Percentiles rank a stretch among this genome's conserved stretches.
phyloP scores from a whole-genome alignment of 1,139 yeast genomes.

The Magnusiomyces ingens region DNA sequence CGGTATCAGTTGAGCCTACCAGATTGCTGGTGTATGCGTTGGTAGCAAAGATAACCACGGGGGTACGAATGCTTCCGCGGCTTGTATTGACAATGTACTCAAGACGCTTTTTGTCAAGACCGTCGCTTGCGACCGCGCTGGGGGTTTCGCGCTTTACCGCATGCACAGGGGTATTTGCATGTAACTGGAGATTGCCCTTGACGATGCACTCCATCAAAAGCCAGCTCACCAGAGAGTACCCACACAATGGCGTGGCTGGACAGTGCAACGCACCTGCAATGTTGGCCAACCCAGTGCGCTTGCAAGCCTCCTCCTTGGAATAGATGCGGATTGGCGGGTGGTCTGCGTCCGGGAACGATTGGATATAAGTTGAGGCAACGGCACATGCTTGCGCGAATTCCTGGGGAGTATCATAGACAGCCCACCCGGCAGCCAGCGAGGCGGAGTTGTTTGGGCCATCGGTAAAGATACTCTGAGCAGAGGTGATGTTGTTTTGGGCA shows the following conservation, averaged over 20 bases:
- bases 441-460: constrained; percentile 13
- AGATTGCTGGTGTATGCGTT: constrained; percentile 38
- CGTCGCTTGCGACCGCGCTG: constrained; percentile 19
- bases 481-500: constrained; percentile 31
- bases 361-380: not conserved
- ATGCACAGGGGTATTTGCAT: constrained; percentile 36
- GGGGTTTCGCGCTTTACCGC: constrained; percentile 22
- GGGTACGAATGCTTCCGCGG: constrained; percentile 32
- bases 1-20: constrained; percentile 16
- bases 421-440: constrained; percentile 32
- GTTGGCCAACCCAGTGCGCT: constrained; percentile 18
- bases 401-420: constrained; percentile 21
- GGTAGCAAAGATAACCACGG: constrained; percentile 37
- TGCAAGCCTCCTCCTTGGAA: constrained; percentile 18
- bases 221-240: constrained; percentile 35
- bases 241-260: constrained; percentile 40
- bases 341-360: constrained; percentile 4
- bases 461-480: constrained; percentile 6
- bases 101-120: constrained; percentile 9
- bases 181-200: constrained; percentile 34
- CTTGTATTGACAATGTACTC: constrained; percentile 27
- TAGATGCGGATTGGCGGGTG: constrained; percentile 12
- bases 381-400: constrained; percentile 20
- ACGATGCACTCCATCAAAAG: constrained; percentile 30
- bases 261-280: constrained; percentile 32